Evolutionary conservation across 2,329 filamentous ascomycete species (phyloP).

Genomic region (Pseudopyricularia javanii): DNA sequence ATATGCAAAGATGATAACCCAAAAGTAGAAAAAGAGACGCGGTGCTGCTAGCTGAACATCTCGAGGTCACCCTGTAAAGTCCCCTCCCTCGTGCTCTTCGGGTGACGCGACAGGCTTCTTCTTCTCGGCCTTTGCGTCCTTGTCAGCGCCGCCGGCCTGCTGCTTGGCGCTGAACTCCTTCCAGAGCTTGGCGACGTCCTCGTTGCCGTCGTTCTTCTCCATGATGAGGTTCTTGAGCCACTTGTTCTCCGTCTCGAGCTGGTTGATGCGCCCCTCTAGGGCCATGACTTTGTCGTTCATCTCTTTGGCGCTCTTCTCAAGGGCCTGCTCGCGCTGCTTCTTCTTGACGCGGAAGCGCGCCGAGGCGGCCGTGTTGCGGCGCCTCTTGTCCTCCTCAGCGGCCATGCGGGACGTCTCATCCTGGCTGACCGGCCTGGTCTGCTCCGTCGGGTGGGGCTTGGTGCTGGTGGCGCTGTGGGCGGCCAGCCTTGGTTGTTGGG

Average conservation of each 20-base stretch:
- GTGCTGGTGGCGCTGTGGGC: constrained; percentile 32
- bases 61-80: constrained; percentile 9
- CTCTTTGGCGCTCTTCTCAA: constrained; percentile 72
- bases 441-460: constrained; percentile 24
- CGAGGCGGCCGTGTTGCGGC: constrained; percentile 78
- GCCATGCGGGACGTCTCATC: constrained; percentile 62
- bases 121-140: constrained; percentile 18
- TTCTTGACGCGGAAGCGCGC: constrained; percentile 90
- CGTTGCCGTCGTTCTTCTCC: constrained; percentile 62
- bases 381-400: constrained; percentile 81
- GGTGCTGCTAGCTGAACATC: background rate
- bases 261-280: constrained; percentile 60
- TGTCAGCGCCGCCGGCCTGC: constrained; percentile 1
- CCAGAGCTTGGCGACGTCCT: constrained; percentile 34
- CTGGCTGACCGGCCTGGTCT: constrained; percentile 32
- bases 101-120: constrained; percentile 12
- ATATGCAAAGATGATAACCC: background rate
- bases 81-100: constrained; percentile 13
- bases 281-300: constrained; percentile 66
- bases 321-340: constrained; percentile 83
- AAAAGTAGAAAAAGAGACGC: too few relatives aligned
- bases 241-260: constrained; percentile 74
- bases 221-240: constrained; percentile 72
- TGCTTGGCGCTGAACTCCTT: constrained; percentile 30
- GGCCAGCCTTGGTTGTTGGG: constrained; percentile 5